phyloP scores from a whole-genome alignment of 139 green algal species.

The Coccomyxa sp. region DNA sequence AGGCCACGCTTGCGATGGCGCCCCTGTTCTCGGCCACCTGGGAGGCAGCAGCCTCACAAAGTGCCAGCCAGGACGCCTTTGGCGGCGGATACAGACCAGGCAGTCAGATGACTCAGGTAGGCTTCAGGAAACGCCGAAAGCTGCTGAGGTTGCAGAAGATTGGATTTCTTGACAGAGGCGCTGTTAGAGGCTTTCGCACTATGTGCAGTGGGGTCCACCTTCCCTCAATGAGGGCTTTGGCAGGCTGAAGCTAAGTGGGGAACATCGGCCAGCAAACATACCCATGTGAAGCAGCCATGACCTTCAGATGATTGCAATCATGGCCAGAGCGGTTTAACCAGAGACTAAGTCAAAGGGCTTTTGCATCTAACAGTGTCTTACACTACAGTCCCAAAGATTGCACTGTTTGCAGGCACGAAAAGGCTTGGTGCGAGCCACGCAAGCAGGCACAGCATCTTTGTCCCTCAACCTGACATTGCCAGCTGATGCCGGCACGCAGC shows the following conservation, averaged over 20 bases:
- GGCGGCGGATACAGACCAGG: not conserved
- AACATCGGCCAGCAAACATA: too few relatives aligned
- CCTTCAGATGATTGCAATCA: too few relatives aligned
- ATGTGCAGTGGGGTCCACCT: too few relatives aligned
- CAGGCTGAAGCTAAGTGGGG: too few relatives aligned
- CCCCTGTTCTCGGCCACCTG: slow-evolving; percentile 18
- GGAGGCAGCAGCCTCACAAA: slow-evolving; percentile 12
- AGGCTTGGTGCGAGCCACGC: slow-evolving; percentile 14
- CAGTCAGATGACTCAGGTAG: not conserved
- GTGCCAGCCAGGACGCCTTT: slow-evolving; percentile 1
- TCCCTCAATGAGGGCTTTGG: too few relatives aligned
- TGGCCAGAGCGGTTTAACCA: too few relatives aligned
- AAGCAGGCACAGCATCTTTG: slow-evolving; percentile 8
- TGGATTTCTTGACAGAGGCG: not conserved
- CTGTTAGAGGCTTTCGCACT: too few relatives aligned
- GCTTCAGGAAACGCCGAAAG: not conserved
- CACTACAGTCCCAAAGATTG: too few relatives aligned
- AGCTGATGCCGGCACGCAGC: not conserved
- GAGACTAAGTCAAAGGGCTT: too few relatives aligned
- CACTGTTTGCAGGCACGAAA: not conserved
- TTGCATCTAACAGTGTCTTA: too few relatives aligned
- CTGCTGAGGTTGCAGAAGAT: not conserved
- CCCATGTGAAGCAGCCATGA: too few relatives aligned
- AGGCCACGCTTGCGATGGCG: slow-evolving; percentile 13
- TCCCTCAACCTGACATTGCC: slow-evolving; percentile 5